Evolutionary conservation across 257 asterid species (phyloP).

Genomic region (Salvia rosmarinus): DNA sequence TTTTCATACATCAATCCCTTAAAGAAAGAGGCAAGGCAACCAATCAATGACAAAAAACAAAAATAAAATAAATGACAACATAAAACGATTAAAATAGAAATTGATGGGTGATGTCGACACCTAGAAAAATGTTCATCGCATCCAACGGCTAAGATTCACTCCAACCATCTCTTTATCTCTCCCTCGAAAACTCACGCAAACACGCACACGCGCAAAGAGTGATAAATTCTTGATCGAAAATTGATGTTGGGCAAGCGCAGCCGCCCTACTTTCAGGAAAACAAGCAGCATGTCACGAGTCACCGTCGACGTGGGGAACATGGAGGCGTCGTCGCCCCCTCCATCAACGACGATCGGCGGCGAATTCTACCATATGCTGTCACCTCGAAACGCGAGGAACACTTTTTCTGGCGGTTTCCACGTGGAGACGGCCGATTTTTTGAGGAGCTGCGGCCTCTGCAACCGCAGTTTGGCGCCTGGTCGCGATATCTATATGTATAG

Average conservation of each 20-base stretch:
- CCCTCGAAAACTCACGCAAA: slow-evolving; percentile 14
- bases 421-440: slow-evolving; percentile 46
- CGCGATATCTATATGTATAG: slow-evolving; percentile 70
- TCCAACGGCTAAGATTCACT: slow-evolving; percentile 42
- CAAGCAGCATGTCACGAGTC: slow-evolving; percentile 53
- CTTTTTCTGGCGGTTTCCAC: slow-evolving; percentile 17
- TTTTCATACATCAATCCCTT: slow-evolving; percentile 3
- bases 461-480: slow-evolving; percentile 49
- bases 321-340: slow-evolving; percentile 32
- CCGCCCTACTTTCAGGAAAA: slow-evolving; percentile 46
- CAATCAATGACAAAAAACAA: neutral
- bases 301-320: slow-evolving; percentile 33
- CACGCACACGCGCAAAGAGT: slow-evolving; percentile 6
- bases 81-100: slow-evolving; percentile 28
- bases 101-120: slow-evolving; percentile 36
- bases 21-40: slow-evolving; percentile 27
- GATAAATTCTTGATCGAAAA: neutral
- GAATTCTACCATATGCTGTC: slow-evolving; percentile 41
- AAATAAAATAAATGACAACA: neutral
- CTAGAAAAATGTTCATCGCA: neutral
- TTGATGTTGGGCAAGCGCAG: slow-evolving; percentile 51
- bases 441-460: slow-evolving; percentile 60
- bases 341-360: slow-evolving; percentile 36
- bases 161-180: slow-evolving; percentile 32
- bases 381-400: slow-evolving; percentile 44